These are phyloP conservation scores for Pseudevernia furfuracea DNA, from an alignment of 495 filamentous ascomycete species.

Conservation along the genomic window DNA sequence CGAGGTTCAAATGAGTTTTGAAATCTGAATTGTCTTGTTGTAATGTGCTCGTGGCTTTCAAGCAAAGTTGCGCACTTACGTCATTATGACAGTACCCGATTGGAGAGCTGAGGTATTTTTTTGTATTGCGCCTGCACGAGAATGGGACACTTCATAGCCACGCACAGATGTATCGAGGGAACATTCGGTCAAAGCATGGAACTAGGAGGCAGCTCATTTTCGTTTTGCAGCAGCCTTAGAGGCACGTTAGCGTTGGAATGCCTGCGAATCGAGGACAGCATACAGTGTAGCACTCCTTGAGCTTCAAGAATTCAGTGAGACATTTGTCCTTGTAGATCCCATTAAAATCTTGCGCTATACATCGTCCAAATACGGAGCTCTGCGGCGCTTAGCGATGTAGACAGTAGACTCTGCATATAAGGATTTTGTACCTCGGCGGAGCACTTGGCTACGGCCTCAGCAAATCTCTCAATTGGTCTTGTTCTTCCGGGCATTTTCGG, in stretches of 20 bases:
- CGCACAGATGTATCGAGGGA: not conserved
- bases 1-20: not conserved
- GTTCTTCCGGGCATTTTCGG: slow-evolving; percentile 34
- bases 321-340: slow-evolving; percentile 90
- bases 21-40: not conserved
- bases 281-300: slow-evolving; percentile 89
- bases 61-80: not conserved
- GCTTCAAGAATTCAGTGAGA: slow-evolving; percentile 67
- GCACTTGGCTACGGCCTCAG: slow-evolving; percentile 74
- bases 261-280: not conserved
- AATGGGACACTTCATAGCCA: not conserved
- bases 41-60: not conserved
- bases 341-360: slow-evolving; percentile 84
- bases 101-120: not conserved
- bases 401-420: not conserved
- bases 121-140: not conserved
- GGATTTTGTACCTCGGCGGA: slow-evolving; percentile 57
- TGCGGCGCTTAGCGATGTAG: slow-evolving; percentile 30
- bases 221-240: slow-evolving; percentile 23
- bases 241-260: not conserved
- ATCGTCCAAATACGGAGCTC: slow-evolving; percentile 85
- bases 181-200: not conserved
- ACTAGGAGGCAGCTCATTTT: slow-evolving; percentile 9
- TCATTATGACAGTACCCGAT: slow-evolving; percentile 7
- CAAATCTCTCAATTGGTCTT: slow-evolving; percentile 84